These are phyloP conservation scores for Lichtheimia corymbifera DNA, from an alignment of 371 early-diverging fungal species.

Conservation along the genomic window DNA sequence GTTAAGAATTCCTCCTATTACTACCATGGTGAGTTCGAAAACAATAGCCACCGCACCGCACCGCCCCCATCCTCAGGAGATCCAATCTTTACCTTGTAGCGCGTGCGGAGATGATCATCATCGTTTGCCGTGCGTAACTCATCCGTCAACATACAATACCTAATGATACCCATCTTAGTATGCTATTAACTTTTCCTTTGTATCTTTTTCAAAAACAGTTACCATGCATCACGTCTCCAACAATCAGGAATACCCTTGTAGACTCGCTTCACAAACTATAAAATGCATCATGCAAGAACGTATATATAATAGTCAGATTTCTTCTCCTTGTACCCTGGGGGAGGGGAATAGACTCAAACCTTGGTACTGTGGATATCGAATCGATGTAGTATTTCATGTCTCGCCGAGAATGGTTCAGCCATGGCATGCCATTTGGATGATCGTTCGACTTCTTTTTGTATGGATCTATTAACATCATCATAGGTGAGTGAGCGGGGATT, in stretches of 20 bases:
- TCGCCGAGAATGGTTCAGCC: conserved; percentile 36
- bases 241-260: conserved; percentile 70
- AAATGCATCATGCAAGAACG: background rate
- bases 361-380: conserved; percentile 7
- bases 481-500: no score
- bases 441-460: conserved; percentile 44
- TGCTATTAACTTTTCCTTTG: no score
- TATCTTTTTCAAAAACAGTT: background rate
- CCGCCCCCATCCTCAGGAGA: background rate
- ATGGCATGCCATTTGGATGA: conserved; percentile 59
- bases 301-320: no score
- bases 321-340: conserved; percentile 37
- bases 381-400: conserved; percentile 9
- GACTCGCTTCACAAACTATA: conserved; percentile 52
- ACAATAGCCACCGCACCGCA: background rate
- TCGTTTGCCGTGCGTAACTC: conserved; percentile 19
- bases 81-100: conserved; percentile 22
- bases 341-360: conserved; percentile 37
- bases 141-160: conserved; percentile 43
- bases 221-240: conserved; percentile 69
- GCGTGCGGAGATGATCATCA: conserved; percentile 15
- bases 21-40: conserved; percentile 12
- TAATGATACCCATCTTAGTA: conserved; percentile 10
- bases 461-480: background rate
- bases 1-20: conserved; percentile 13